These are phyloP conservation scores for Nematocida ausubeli DNA, from an alignment of 371 early-diverging fungal genomes.

Conservation along the genomic window DNA sequence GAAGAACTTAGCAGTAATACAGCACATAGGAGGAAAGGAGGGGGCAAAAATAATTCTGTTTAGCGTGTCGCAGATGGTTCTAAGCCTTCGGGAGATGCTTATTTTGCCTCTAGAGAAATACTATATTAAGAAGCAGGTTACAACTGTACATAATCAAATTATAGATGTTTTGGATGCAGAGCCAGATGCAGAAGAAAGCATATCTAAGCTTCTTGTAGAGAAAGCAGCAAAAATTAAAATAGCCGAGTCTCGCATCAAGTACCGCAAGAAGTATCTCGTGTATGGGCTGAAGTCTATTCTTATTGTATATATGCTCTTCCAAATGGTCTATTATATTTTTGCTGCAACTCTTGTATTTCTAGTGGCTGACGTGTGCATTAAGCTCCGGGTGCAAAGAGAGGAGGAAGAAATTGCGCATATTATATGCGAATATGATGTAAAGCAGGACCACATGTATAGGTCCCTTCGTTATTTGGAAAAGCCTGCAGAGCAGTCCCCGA, in stretches of 20 bases:
- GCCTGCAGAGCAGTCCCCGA: not conserved
- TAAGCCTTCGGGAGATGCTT: not conserved
- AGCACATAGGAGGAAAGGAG: not conserved
- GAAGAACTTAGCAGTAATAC: constrained; percentile 1
- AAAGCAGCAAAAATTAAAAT: not conserved
- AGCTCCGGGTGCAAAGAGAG: not conserved
- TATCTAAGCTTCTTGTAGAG: not conserved
- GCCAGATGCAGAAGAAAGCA: not conserved
- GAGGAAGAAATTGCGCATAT: not conserved
- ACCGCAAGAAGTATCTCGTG: not conserved
- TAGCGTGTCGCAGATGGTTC: not conserved
- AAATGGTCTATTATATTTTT: not conserved
- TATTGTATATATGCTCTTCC: not conserved
- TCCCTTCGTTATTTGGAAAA: not conserved
- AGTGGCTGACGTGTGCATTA: not conserved
- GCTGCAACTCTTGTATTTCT: not conserved
- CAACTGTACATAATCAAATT: not conserved
- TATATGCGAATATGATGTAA: not conserved
- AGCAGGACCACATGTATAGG: not conserved
- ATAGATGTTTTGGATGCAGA: not conserved
- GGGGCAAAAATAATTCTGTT: not conserved
- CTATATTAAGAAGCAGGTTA: not conserved
- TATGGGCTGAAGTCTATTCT: not conserved
- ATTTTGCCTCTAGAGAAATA: not conserved
- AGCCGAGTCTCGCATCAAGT: not conserved